Evolutionary conservation across 1,139 yeast genomes (phyloP), one percentile per base, ranked within the genome.

Genomic region (Suhomyces chickasaworum): DNA sequence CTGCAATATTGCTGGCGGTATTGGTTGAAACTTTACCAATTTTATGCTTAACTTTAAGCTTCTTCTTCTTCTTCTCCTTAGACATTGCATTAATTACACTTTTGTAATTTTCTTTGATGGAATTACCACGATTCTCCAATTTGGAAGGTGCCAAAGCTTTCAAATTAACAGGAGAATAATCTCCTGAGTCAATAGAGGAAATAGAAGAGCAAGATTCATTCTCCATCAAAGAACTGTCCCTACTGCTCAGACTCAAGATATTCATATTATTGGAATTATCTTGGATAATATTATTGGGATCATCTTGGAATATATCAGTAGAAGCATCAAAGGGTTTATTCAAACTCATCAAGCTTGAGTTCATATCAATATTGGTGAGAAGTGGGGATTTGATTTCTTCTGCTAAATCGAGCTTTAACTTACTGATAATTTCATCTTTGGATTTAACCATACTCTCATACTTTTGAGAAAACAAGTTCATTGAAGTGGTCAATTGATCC

Each of bases 61-160:
- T 48, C 39, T 49, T 53, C 45, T 51, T 55, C 45, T 49, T 53
- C 52, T 55, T 55, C 12, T 51, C 59, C 44, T 53, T 57, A 31
- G 53, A 42, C 53, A 53, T 49, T 12, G 55, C 49, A 37, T 44
- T 52, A 16, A 54, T 49, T 25, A 52, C 44, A 12, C 53, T 47
- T 41, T 53, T 53, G 50, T 55, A 57, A 42, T 50, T 51, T 18
- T 55, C 55, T 15, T 21, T 45, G 39, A 22, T 30, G 15, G 41
- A 10, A 13, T 10, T 8, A 2, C 15, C 36, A 6, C 36, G 22
- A 12, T 39, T 39, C 7, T 39, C 34, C 9, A 21, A 6, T 16
- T 45, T 55, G 18, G 52, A 39, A 23, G 59, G 55, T 13, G 53
- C 36, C 46, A 57, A 53, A 9, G 48, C 37, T 23, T 45, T n/a